phyloP scores from a whole-genome alignment of 164 flowering plant species.

The Tetrastigma voinierianum region DNA sequence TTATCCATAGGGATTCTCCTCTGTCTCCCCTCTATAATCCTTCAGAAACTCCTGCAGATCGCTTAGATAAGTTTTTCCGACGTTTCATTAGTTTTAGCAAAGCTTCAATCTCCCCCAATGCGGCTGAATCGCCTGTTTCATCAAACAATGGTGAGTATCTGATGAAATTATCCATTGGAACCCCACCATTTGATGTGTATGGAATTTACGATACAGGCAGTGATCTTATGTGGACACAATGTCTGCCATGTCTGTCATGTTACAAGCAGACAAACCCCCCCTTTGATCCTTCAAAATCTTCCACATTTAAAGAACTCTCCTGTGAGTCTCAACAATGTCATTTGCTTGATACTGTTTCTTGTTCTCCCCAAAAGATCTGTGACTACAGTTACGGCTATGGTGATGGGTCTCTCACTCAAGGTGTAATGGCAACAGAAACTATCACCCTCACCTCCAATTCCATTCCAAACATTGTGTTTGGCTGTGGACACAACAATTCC shows the following conservation, averaged over 20 bases:
- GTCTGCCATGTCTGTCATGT: constrained; percentile 22
- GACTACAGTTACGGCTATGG: constrained; percentile 12
- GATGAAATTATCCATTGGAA: constrained; percentile 26
- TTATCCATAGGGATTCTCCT: neutral
- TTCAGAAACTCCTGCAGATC: too few relatives aligned
- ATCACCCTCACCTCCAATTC: neutral
- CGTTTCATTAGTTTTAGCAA: too few relatives aligned
- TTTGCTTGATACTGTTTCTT: neutral
- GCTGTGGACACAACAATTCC: constrained; percentile 22
- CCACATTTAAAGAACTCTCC: constrained; percentile 2
- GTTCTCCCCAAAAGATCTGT: neutral
- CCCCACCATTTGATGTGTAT: constrained; percentile 15
- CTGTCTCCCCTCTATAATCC: neutral
- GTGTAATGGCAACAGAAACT: constrained; percentile 12
- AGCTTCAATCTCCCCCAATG: neutral
- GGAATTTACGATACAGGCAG: constrained; percentile 27
- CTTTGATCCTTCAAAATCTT: constrained; percentile 17
- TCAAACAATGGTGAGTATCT: constrained; percentile 10
- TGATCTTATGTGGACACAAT: constrained; percentile 30
- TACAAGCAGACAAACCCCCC: constrained; percentile 16
- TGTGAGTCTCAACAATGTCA: constrained; percentile 14
- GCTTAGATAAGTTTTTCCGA: too few relatives aligned
- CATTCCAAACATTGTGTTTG: constrained; percentile 9
- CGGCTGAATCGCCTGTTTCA: neutral
- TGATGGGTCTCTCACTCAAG: neutral